A percentile compares a stretch with the other conserved stretches of the same genome.
phyloP scores from a whole-genome alignment of 495 filamentous ascomycete genomes.

The Penicillium chermesinum region DNA sequence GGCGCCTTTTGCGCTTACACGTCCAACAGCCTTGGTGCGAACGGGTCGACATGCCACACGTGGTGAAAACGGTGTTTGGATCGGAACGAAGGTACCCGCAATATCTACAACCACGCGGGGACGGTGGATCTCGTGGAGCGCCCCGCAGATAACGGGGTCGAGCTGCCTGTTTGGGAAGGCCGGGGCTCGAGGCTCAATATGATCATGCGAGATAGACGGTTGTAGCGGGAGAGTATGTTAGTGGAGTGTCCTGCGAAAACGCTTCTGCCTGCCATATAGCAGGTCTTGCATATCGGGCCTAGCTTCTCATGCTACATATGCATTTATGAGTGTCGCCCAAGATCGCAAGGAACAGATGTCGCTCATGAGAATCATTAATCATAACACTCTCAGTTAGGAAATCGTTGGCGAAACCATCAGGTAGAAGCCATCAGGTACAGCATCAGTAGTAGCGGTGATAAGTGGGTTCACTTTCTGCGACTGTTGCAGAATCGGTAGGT shows the following conservation, averaged over 20 bases:
- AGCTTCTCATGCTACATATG: background rate
- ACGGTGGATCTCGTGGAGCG: slow-evolving; percentile 6
- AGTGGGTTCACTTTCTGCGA: background rate
- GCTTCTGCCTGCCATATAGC: too few relatives aligned
- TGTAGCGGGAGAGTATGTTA: too few relatives aligned
- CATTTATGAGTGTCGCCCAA: background rate
- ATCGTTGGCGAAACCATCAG: too few relatives aligned
- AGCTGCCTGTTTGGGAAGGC: slow-evolving; percentile 12
- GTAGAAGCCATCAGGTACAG: too few relatives aligned
- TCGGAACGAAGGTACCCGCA: background rate
- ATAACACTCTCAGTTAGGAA: too few relatives aligned
- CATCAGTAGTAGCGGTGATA: background rate
- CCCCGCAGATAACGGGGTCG: slow-evolving; percentile 14
- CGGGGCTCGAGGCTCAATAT: background rate
- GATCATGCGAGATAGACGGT: background rate
- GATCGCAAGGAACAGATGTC: background rate
- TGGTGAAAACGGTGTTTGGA: background rate
- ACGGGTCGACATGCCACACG: slow-evolving; percentile 34
- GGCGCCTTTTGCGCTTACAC: slow-evolving; percentile 31
- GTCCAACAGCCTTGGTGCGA: slow-evolving; percentile 35
- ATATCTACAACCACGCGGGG: slow-evolving; percentile 13
- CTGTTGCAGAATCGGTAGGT: background rate
- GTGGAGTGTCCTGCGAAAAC: too few relatives aligned
- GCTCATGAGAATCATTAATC: too few relatives aligned
- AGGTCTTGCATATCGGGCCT: background rate